Percentiles rank a stretch among this genome's conserved stretches.
phyloP scores from a whole-genome alignment of 2,329 filamentous ascomycete species.

The Teratosphaeria zuluensis region DNA sequence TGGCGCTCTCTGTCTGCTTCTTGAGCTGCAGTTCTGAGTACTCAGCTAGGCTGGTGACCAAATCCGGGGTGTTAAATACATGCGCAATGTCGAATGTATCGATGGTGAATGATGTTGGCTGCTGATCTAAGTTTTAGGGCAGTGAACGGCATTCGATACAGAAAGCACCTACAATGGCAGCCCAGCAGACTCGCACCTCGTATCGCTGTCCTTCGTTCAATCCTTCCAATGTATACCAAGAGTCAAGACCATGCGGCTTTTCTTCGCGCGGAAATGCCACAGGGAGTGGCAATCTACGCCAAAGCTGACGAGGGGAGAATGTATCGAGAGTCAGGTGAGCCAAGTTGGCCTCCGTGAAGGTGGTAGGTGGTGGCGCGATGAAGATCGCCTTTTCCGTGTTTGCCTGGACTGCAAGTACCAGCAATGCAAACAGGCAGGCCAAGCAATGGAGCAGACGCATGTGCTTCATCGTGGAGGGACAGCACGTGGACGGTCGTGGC shows the following conservation, averaged over 20 bases:
- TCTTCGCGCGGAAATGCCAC: constrained; percentile 56
- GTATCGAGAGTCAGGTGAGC: constrained; percentile 1
- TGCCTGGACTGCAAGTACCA: constrained; percentile 36
- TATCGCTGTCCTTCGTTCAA: constrained; percentile 68
- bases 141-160: neutral
- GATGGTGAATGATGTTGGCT: constrained; percentile 74
- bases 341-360: neutral
- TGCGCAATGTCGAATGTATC: constrained; percentile 52
- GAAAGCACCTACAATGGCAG: constrained; percentile 63
- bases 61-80: constrained; percentile 40
- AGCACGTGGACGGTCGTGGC: constrained; percentile 2
- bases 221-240: constrained; percentile 69
- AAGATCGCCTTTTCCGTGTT: constrained; percentile 94
- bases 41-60: constrained; percentile 21
- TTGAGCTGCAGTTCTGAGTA: constrained; percentile 15
- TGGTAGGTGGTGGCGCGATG: constrained; percentile 51
- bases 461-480: constrained; percentile 5
- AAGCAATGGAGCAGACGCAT: constrained; percentile 9
- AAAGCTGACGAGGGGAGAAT: constrained; percentile 48
- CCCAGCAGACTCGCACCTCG: constrained; percentile 88
- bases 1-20: neutral
- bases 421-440: constrained; percentile 16
- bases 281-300: constrained; percentile 54
- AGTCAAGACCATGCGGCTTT: constrained; percentile 48
- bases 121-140: constrained; percentile 40